phyloP scores from a whole-genome alignment of 257 asterid species.

The Solanum rostratum region DNA sequence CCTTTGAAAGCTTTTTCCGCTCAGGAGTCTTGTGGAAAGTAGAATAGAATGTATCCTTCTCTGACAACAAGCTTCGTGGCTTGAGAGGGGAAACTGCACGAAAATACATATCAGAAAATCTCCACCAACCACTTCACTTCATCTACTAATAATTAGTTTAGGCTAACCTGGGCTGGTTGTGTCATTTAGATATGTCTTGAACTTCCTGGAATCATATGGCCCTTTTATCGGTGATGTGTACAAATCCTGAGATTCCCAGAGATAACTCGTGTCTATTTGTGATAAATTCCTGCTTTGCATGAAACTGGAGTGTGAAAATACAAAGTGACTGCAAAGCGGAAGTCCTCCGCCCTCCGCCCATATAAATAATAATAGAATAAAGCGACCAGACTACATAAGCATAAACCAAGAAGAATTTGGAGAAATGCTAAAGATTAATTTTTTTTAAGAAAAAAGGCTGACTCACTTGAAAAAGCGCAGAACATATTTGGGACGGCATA shows the following conservation, averaged over 20 bases:
- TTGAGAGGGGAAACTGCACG: conserved; percentile 36
- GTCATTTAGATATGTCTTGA: conserved; percentile 9
- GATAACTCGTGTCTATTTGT: conserved; percentile 19
- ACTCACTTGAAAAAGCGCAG: conserved; percentile 50
- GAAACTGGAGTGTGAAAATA: background rate
- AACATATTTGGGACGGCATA: conserved; percentile 28
- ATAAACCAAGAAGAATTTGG: background rate
- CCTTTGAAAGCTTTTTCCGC: conserved; percentile 45
- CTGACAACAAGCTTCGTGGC: conserved; percentile 26
- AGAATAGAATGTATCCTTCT: conserved; percentile 49
- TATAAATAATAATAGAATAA: background rate
- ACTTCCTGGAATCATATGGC: conserved; percentile 14
- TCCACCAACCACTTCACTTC: background rate
- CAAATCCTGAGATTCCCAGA: conserved; percentile 11
- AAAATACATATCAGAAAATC: background rate
- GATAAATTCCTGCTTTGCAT: conserved; percentile 39
- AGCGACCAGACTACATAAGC: background rate
- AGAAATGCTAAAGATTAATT: background rate
- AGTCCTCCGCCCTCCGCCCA: background rate
- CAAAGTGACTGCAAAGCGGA: background rate
- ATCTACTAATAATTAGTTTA: background rate
- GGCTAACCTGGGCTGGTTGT: conserved; percentile 30
- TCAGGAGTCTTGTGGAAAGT: conserved; percentile 70
- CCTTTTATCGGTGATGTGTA: conserved; percentile 24
- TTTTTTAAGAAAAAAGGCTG: background rate